Conservation (phyloP, 768 basidiomycete genomes). For the Trametopsis cervina region DNA sequence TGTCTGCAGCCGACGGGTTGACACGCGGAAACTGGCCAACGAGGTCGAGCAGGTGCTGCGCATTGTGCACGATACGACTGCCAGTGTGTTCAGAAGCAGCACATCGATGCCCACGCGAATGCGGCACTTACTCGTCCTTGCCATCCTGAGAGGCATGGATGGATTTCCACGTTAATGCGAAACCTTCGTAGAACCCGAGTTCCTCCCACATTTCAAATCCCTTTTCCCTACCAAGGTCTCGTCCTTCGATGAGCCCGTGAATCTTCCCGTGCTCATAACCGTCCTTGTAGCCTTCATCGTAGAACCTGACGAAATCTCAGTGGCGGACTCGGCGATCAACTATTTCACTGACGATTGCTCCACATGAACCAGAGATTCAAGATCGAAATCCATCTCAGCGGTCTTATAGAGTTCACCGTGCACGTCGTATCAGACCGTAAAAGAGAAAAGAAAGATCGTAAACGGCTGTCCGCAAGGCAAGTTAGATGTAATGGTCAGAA, state of each 20-base stretch:
- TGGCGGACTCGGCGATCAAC: neutral
- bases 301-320: conserved; percentile 49
- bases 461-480: too few relatives aligned
- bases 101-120: neutral
- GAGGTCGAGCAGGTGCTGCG: conserved; percentile 61
- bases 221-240: conserved; percentile 82
- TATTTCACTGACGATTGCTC: conserved; percentile 49
- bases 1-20: conserved; percentile 54
- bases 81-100: neutral
- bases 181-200: conserved; percentile 88
- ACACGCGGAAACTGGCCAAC: conserved; percentile 68
- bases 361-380: conserved; percentile 53
- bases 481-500: too few relatives aligned
- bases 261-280: conserved; percentile 82
- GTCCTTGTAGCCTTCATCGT: conserved; percentile 65
- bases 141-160: conserved; percentile 36
- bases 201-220: conserved; percentile 98
- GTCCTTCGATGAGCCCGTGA: conserved; percentile 87
- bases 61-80: conserved; percentile 54
- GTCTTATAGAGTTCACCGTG: neutral
- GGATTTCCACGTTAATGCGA: conserved; percentile 63
- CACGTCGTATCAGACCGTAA: too few relatives aligned
- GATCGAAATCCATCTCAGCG: conserved; percentile 33
- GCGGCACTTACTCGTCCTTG: conserved; percentile 41
- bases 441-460: too few relatives aligned